phyloP scores from a whole-genome alignment of 2,329 filamentous ascomycete species.

The Orbilia quercus region DNA sequence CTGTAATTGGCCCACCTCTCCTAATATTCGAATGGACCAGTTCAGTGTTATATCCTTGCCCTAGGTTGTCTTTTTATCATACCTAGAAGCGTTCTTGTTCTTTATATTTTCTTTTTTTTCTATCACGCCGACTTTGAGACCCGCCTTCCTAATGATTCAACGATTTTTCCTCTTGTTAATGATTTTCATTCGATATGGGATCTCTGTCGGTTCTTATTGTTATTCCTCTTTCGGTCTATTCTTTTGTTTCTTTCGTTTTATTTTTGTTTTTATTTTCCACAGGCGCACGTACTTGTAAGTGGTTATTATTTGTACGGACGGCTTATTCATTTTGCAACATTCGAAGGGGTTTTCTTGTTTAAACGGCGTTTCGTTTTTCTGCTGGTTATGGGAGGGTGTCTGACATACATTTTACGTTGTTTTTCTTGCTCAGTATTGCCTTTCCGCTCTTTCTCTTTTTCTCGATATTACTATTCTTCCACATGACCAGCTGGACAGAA shows the following conservation, averaged over 20 bases:
- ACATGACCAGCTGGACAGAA: constrained; percentile 31
- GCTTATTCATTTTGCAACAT: constrained; percentile 4
- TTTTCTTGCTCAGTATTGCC: constrained; percentile 2
- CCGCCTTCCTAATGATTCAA: constrained; percentile 52
- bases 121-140: constrained; percentile 18
- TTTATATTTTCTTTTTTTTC: constrained; percentile 19
- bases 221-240: constrained; percentile 21
- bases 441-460: constrained; percentile 4
- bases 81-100: too few relatives aligned
- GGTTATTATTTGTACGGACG: constrained; percentile 11
- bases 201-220: constrained; percentile 22
- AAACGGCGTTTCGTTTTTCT: constrained; percentile 27
- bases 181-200: constrained; percentile 44
- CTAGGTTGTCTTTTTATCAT: too few relatives aligned
- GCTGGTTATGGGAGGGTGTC: constrained; percentile 13
- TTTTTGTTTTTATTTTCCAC: constrained; percentile 16
- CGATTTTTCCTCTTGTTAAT: constrained; percentile 47
- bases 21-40: too few relatives aligned
- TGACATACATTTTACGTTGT: constrained; percentile 20
- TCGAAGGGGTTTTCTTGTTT: constrained; percentile 19
- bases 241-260: constrained; percentile 8
- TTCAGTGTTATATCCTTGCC: too few relatives aligned
- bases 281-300: constrained; percentile 11
- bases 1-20: constrained; percentile 15
- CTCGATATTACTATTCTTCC: constrained; percentile 17